A percentile compares a stretch with the other conserved stretches of the same genome.
phyloP scores from a whole-genome alignment of 2,329 filamentous ascomycete genomes.

The Fusarium ramigenum region DNA sequence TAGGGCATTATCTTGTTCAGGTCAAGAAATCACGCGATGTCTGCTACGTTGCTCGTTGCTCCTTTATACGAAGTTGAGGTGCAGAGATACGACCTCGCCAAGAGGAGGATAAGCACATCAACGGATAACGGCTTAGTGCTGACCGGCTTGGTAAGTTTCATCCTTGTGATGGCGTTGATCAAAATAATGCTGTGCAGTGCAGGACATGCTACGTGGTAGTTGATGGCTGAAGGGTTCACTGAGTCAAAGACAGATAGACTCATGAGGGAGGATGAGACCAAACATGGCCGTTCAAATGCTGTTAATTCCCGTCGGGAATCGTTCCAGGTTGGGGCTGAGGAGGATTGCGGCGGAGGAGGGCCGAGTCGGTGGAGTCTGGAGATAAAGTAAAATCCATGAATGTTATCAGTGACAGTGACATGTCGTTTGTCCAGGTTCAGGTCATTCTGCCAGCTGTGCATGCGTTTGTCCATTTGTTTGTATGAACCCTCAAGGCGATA shows the following conservation, averaged over 20 bases:
- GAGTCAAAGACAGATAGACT: background rate
- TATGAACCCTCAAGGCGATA: background rate
- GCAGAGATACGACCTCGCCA: slow-evolving; percentile 8
- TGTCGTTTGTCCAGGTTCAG: background rate
- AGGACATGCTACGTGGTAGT: background rate
- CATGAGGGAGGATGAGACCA: background rate
- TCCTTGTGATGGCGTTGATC: slow-evolving; percentile 1
- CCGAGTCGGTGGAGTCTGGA: slow-evolving; percentile 10
- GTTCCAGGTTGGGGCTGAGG: background rate
- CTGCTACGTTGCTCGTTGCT: background rate
- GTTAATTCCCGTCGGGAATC: slow-evolving; percentile 18
- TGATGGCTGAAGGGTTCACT: background rate
- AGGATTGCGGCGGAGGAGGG: background rate
- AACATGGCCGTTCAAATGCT: background rate
- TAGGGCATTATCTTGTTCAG: background rate
- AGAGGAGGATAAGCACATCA: background rate
- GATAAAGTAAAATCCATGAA: background rate
- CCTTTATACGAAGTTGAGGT: background rate
- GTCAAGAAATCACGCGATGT: background rate
- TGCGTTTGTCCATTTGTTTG: background rate
- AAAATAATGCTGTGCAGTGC: background rate
- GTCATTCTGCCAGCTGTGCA: background rate
- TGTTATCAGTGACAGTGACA: slow-evolving; percentile 16
- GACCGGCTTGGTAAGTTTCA: slow-evolving; percentile 28
- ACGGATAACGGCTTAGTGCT: slow-evolving; percentile 19